A percentile compares a stretch with the other conserved stretches of the same genome.
phyloP scores from a whole-genome alignment of 202 grass and related monocot species.

The Dendrocalamus latiflorus region DNA sequence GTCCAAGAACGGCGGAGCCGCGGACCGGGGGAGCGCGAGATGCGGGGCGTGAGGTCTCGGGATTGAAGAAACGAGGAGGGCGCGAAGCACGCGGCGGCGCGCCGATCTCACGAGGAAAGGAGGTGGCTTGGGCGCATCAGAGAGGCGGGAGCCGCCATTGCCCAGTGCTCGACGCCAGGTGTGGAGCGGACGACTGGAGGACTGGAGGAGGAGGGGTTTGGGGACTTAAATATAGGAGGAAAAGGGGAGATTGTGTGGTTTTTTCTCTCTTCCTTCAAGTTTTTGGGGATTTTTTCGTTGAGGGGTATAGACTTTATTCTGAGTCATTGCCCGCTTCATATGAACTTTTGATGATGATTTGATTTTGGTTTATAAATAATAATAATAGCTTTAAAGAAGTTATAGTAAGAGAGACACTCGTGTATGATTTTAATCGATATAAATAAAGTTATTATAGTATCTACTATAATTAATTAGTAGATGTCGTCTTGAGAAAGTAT shows the following conservation, averaged over 20 bases:
- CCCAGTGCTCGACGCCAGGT: slow-evolving; percentile 57
- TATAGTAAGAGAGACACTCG: too few relatives aligned
- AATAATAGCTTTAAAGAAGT: too few relatives aligned
- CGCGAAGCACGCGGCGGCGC: neutral
- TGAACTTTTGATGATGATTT: too few relatives aligned
- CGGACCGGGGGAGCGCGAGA: neutral
- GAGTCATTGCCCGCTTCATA: too few relatives aligned
- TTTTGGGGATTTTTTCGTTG: too few relatives aligned
- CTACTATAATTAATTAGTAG: too few relatives aligned
- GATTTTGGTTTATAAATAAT: too few relatives aligned
- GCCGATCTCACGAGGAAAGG: slow-evolving; percentile 45
- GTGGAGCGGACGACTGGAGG: slow-evolving; percentile 37
- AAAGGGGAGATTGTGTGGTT: neutral
- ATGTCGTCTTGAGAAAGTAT: too few relatives aligned
- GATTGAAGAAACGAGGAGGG: neutral
- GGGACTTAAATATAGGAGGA: slow-evolving; percentile 42
- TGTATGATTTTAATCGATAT: too few relatives aligned
- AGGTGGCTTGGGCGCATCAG: slow-evolving; percentile 32
- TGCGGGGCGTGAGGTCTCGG: slow-evolving; percentile 6
- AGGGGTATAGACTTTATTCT: too few relatives aligned
- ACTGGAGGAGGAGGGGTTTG: slow-evolving; percentile 11
- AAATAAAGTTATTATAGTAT: too few relatives aligned
- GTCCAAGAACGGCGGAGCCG: neutral
- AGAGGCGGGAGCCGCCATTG: slow-evolving; percentile 45
- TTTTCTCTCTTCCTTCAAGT: too few relatives aligned